Evolutionary conservation across 2,329 filamentous ascomycete species (phyloP).

Genomic region (Metarhizium robertsii): DNA sequence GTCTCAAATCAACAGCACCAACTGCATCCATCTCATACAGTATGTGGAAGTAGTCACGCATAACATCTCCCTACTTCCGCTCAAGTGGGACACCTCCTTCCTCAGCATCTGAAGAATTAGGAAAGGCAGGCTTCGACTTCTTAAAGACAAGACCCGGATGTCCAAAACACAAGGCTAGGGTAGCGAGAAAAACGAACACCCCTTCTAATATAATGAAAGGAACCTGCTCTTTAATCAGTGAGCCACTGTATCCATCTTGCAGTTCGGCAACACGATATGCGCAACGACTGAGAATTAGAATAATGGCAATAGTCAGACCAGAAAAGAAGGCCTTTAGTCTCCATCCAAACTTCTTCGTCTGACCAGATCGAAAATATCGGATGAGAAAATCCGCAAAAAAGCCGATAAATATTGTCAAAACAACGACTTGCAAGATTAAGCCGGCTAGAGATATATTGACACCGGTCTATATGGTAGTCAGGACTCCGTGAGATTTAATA

Average conservation of each 20-base stretch:
- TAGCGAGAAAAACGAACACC: not conserved
- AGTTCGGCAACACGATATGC: conserved; percentile 58
- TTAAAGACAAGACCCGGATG: not conserved
- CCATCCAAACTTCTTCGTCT: conserved; percentile 14
- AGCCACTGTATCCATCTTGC: conserved; percentile 49
- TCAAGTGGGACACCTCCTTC: no score
- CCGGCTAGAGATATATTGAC: conserved; percentile 36
- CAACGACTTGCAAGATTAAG: conserved; percentile 48
- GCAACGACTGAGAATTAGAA: conserved; percentile 53
- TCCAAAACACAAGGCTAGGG: not conserved
- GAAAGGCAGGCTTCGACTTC: no score
- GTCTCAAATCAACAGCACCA: no score
- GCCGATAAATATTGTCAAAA: conserved; percentile 41
- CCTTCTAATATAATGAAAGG: conserved; percentile 44
- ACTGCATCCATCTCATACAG: no score
- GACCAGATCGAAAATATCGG: conserved; percentile 26
- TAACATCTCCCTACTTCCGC: no score
- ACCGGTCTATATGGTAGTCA: conserved; percentile 11
- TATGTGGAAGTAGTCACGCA: no score
- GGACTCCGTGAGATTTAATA: not conserved
- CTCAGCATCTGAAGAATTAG: no score
- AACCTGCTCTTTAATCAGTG: conserved; percentile 41
- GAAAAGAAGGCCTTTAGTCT: conserved; percentile 35
- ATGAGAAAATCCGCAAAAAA: conserved; percentile 40
- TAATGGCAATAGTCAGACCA: conserved; percentile 42